Percentiles rank a stretch among this genome's conserved stretches.
phyloP scores from a whole-genome alignment of 768 basidiomycete species.

The Psilocybe cubensis region DNA sequence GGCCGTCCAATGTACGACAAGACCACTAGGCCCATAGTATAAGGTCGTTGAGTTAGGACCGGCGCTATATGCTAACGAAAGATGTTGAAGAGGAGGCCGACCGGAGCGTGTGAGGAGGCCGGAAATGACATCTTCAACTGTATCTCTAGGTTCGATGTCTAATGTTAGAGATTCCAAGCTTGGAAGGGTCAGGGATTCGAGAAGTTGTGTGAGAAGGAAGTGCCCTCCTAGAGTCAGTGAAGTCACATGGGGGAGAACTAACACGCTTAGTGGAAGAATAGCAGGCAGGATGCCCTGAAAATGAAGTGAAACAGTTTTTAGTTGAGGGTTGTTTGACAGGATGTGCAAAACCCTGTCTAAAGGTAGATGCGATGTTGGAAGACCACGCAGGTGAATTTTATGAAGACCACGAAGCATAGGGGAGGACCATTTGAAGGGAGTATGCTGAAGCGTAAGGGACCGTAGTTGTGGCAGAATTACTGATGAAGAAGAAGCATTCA shows the following conservation, averaged over 20 bases:
- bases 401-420: slow-evolving; percentile 68
- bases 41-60: slow-evolving; percentile 40
- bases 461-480: slow-evolving; percentile 50
- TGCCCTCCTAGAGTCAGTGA: slow-evolving; percentile 68
- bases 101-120: slow-evolving; percentile 63
- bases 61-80: slow-evolving; percentile 61
- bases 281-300: slow-evolving; percentile 63
- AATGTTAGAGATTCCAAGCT: slow-evolving; percentile 59
- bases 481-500: slow-evolving; percentile 28
- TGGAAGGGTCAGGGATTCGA: slow-evolving; percentile 66
- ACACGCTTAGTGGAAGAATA: slow-evolving; percentile 61
- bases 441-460: slow-evolving; percentile 67
- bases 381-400: slow-evolving; percentile 64
- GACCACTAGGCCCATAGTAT: slow-evolving; percentile 62
- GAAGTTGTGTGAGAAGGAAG: slow-evolving; percentile 60
- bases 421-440: slow-evolving; percentile 79
- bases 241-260: slow-evolving; percentile 57
- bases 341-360: slow-evolving; percentile 74
- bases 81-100: slow-evolving; percentile 56
- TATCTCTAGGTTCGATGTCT: slow-evolving; percentile 77
- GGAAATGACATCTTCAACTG: slow-evolving; percentile 72
- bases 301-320: slow-evolving; percentile 62
- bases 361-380: slow-evolving; percentile 63
- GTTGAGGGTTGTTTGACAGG: slow-evolving; percentile 56
- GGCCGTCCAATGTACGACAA: slow-evolving; percentile 66